Evolutionary conservation across 495 filamentous ascomycete genomes (phyloP), one percentile per base, ranked within the genome.

Genomic region (Ramalina peruviana): DNA sequence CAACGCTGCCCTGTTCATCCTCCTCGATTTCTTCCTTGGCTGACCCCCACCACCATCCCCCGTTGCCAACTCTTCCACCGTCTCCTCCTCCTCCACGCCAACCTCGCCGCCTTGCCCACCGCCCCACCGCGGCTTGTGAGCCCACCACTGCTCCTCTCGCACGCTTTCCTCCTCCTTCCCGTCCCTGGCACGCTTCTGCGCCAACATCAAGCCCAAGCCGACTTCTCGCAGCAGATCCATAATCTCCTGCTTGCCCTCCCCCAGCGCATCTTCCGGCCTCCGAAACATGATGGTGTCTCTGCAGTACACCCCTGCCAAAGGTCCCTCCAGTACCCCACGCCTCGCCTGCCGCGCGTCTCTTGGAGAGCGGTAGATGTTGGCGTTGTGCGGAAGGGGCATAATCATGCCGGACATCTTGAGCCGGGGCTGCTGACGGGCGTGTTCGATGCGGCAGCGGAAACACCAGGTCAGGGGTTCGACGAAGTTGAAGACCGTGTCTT

Each of bases 101-200:
- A 80, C 74, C 41, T 78, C 75, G 17, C 81, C 80, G 46, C 81
- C 79, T 36, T 75, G 64, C 11, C 81, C 80, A 36, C 83, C 84
- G 42, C 88, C 88, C 78, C 87, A 94, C 19, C 88, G 74, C 26
- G 76, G 80, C 49, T 64, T 70, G 21, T 66, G 78, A 3, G 81
- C 78, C 86, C 86, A 95, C 87, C 88, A 95, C 52, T 81, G 74
- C 3, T 77, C 81, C 48, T 87, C 80, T 3, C 86, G 86, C 6
- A 85, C 74, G 21, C 68, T 71, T 51, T 74, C 69, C 60, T 93
- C 85, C 6, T 57, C 51, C 44, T 68, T 72, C 6, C 82, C 82
- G 60, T 92, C 76, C 27, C 88, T 74, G 12, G 80, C 76, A 26
- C 88, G 78, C 60, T 93, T 85, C 65, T 95, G 88, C 0, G 86